Percentiles rank a stretch among this genome's conserved stretches.
Evolutionary conservation across 352 stramenopile species (phyloP).

Genomic region (Phytophthora constricta): DNA sequence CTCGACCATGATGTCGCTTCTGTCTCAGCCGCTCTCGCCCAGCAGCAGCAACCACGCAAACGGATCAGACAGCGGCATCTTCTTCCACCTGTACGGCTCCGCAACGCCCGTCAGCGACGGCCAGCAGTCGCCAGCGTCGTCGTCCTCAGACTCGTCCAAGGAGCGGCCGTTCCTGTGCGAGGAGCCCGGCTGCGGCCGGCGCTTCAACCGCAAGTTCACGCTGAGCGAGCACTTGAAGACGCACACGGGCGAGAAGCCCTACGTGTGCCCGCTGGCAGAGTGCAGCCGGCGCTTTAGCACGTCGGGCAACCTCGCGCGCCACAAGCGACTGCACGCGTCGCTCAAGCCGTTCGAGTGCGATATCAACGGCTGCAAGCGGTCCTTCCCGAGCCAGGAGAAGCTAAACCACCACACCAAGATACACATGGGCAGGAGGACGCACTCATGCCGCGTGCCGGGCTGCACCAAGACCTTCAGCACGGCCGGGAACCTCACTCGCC

Average conservation of each 20-base stretch:
- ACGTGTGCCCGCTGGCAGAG: slow-evolving; percentile 48
- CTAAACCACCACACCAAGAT: slow-evolving; percentile 62
- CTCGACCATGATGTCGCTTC: slow-evolving; percentile 40
- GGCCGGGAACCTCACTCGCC: slow-evolving; percentile 60
- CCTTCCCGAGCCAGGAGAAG: slow-evolving; percentile 52
- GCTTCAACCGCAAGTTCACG: slow-evolving; percentile 66
- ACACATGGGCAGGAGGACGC: slow-evolving; percentile 50
- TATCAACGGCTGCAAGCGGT: slow-evolving; percentile 48
- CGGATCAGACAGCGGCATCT: slow-evolving; percentile 2
- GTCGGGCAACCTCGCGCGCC: slow-evolving; percentile 59
- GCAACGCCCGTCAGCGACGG: neutral
- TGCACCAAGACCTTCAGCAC: slow-evolving; percentile 68
- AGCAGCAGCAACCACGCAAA: slow-evolving; percentile 3
- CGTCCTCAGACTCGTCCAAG: slow-evolving; percentile 15
- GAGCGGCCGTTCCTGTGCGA: slow-evolving; percentile 54
- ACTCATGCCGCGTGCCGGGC: slow-evolving; percentile 44
- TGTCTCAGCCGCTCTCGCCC: slow-evolving; percentile 35
- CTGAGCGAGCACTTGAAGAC: slow-evolving; percentile 66
- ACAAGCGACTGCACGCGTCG: slow-evolving; percentile 58
- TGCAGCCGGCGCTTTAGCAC: slow-evolving; percentile 66
- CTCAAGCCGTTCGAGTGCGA: slow-evolving; percentile 58
- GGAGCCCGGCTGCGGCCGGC: slow-evolving; percentile 44
- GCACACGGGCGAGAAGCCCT: slow-evolving; percentile 62
- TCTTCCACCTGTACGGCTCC: slow-evolving; percentile 25
- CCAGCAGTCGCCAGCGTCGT: neutral